Conservation (phyloP, 2,329 filamentous ascomycete genomes). For the Exserohilum rostratum region DNA sequence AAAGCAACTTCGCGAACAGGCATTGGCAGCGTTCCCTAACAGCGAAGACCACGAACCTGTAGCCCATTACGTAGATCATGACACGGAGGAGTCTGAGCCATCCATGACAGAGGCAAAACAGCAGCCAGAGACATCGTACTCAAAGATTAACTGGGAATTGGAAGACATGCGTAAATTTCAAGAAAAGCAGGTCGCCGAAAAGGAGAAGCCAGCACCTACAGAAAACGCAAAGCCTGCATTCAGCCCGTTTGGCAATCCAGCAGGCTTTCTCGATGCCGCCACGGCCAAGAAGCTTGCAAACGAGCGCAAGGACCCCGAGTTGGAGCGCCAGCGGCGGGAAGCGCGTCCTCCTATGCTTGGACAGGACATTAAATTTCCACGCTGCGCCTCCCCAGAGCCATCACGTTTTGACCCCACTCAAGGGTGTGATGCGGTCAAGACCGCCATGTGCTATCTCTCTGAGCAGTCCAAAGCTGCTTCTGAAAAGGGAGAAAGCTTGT, state of each 20-base stretch:
- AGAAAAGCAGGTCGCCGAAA: conserved; percentile 59
- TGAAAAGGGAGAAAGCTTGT: conserved; percentile 60
- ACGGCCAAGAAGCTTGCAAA: conserved; percentile 34
- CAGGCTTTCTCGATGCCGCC: conserved; percentile 33
- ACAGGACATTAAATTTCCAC: conserved; percentile 77
- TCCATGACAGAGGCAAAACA: conserved; percentile 17
- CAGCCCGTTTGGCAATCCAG: conserved; percentile 50
- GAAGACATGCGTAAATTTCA: conserved; percentile 81
- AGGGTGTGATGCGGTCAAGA: conserved; percentile 56
- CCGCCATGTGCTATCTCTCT: conserved; percentile 58
- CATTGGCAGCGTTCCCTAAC: conserved; percentile 77
- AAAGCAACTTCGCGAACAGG: conserved; percentile 77
- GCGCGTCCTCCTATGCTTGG: conserved; percentile 87
- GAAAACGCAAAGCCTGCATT: conserved; percentile 24
- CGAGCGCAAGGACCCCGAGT: conserved; percentile 48
- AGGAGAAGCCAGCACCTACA: conserved; percentile 29
- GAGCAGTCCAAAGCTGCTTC: conserved; percentile 54
- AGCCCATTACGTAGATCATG: conserved; percentile 72
- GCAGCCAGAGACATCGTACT: conserved; percentile 67
- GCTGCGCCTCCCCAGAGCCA: conserved; percentile 80
- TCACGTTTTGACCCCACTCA: conserved; percentile 84
- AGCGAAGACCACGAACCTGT: conserved; percentile 71
- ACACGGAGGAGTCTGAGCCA: conserved; percentile 51
- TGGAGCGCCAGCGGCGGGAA: conserved; percentile 63
- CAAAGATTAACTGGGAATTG: conserved; percentile 74